A percentile compares a stretch with the other conserved stretches of the same genome.
Evolutionary conservation across 345 rosid genomes (phyloP).

Genomic region (Rhodomyrtus tomentosa): DNA sequence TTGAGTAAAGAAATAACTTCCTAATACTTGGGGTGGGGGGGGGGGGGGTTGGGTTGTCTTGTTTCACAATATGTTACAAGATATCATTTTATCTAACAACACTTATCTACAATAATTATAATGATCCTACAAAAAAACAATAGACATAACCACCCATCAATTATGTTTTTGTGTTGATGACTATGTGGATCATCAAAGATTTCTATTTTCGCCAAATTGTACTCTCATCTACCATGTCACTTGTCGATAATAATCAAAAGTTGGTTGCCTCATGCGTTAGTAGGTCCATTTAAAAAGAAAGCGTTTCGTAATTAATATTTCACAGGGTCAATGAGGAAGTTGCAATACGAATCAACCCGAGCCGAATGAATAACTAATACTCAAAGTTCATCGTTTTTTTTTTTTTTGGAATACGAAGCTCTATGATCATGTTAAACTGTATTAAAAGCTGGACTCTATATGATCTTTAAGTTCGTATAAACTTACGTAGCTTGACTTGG

Average conservation of each 20-base stretch:
- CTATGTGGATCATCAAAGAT: no score
- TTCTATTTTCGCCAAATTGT: background rate
- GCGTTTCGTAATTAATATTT: background rate
- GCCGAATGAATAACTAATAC: background rate
- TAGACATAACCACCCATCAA: no score
- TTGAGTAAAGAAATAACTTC: background rate
- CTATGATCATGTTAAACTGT: background rate
- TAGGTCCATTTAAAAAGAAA: background rate
- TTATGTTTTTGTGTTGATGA: no score
- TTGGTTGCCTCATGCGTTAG: background rate
- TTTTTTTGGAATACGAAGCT: background rate
- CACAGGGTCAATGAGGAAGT: background rate
- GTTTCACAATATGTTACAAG: background rate
- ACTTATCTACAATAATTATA: background rate
- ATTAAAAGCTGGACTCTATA: background rate
- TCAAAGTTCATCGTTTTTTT: background rate
- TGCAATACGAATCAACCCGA: fast-evolving
- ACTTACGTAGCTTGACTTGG: background rate
- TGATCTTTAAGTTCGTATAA: background rate
- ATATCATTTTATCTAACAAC: background rate
- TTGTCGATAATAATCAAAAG: background rate
- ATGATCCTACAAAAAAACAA: background rate
- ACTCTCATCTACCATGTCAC: fast-evolving
- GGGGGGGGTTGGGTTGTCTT: no score
- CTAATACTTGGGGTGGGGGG: no score